Conservation (phyloP, 768 basidiomycete genomes). For the Amyloporia xantha region DNA sequence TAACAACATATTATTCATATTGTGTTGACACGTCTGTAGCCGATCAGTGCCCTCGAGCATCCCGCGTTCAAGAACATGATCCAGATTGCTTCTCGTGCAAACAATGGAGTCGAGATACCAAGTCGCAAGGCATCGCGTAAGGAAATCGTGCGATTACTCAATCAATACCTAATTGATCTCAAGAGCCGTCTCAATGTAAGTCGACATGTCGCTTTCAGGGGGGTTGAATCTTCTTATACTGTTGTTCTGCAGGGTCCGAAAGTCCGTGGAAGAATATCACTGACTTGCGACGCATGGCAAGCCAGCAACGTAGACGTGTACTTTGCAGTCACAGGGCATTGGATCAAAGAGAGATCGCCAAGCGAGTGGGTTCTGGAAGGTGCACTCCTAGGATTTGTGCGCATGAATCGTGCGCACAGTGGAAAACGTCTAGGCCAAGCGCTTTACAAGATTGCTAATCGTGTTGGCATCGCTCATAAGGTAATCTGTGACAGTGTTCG, state of each 20-base stretch:
- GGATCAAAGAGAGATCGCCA: slow-evolving; percentile 28
- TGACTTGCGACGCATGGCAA: slow-evolving; percentile 37
- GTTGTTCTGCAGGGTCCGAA: not conserved
- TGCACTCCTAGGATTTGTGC: slow-evolving; percentile 30
- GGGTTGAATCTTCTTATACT: not conserved
- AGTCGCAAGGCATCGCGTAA: slow-evolving; percentile 19
- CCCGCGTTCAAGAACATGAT: slow-evolving; percentile 30
- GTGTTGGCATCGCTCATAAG: slow-evolving; percentile 24
- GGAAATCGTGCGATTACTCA: slow-evolving; percentile 26
- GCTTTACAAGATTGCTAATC: slow-evolving; percentile 28
- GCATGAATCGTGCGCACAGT: slow-evolving; percentile 30
- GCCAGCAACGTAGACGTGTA: slow-evolving; percentile 32
- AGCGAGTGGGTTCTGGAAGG: slow-evolving; percentile 23
- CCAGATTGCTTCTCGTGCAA: slow-evolving; percentile 29
- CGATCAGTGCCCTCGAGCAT: slow-evolving; percentile 28
- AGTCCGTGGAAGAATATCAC: slow-evolving; percentile 20
- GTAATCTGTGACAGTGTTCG: slow-evolving; percentile 22
- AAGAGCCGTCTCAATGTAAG: slow-evolving; percentile 17
- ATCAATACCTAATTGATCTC: slow-evolving; percentile 7
- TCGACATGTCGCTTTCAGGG: not conserved
- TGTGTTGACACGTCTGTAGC: slow-evolving; percentile 9
- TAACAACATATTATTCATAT: not conserved
- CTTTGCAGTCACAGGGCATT: slow-evolving; percentile 34
- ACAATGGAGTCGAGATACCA: slow-evolving; percentile 32
- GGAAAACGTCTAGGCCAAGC: slow-evolving; percentile 30